Percentiles rank a stretch among this genome's conserved stretches.
Evolutionary conservation across 208 protist species (phyloP).

Genomic region (Leishmania aethiopica): DNA sequence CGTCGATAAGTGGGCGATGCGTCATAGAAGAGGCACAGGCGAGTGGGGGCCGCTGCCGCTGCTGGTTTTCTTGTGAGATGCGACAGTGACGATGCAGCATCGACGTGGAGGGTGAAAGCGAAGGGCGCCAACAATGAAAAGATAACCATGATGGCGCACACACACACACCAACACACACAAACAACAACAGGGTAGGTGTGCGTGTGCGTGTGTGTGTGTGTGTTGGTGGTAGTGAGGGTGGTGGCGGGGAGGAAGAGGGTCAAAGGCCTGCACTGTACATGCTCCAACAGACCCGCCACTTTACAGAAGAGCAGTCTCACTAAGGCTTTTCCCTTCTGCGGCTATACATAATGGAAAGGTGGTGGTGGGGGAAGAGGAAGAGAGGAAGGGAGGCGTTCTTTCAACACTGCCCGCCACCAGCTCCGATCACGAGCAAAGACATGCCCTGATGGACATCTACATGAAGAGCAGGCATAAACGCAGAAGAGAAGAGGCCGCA

Average conservation of each 20-base stretch:
- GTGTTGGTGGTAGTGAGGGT: not conserved
- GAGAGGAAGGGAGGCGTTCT: not conserved
- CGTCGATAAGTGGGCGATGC: not conserved
- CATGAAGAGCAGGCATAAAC: not conserved
- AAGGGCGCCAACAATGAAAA: not conserved
- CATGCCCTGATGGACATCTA: not conserved
- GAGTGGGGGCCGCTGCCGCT: not conserved
- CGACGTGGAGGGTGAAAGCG: no score
- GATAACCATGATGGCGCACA: not conserved
- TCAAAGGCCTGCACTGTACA: not conserved
- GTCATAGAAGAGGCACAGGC: not conserved
- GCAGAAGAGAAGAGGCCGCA: not conserved
- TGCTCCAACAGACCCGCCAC: not conserved
- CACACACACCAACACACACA: not conserved
- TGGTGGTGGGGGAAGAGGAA: not conserved
- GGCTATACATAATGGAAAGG: slow-evolving; percentile 4
- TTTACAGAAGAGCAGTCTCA: not conserved
- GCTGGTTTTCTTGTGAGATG: not conserved
- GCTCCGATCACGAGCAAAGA: not conserved
- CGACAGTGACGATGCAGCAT: not conserved
- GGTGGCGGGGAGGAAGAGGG: not conserved
- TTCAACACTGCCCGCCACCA: not conserved
- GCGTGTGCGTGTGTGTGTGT: not conserved
- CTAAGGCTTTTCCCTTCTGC: not conserved
- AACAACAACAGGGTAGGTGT: not conserved